These are phyloP conservation scores for Parastagonospora nodorum DNA, from an alignment of 2,329 filamentous ascomycete genomes.

Conservation along the genomic window DNA sequence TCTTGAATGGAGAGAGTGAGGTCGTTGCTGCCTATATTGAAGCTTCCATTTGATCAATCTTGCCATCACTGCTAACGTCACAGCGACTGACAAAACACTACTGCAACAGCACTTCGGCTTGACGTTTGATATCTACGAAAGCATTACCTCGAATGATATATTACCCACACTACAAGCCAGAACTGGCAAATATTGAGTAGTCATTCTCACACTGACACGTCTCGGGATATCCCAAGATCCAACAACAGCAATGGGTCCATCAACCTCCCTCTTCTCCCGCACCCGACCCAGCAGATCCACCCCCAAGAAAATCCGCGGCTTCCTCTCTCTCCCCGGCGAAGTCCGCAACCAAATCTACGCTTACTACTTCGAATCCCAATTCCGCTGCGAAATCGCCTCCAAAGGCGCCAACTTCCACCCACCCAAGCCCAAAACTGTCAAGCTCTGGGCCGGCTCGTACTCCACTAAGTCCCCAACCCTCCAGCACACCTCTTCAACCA, in stretches of 20 bases:
- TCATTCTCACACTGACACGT: neutral
- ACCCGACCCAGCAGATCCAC: constrained; percentile 5
- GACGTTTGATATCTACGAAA: neutral
- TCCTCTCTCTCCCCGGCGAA: constrained; percentile 54
- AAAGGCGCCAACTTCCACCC: constrained; percentile 11
- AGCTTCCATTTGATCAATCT: neutral
- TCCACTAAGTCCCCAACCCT: neutral
- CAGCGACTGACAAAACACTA: neutral
- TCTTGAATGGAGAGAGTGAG: neutral
- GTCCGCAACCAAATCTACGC: constrained; percentile 56
- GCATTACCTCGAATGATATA: neutral
- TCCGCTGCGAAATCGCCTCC: constrained; percentile 33
- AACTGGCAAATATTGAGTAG: neutral
- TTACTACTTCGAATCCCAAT: constrained; percentile 37
- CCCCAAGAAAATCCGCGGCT: constrained; percentile 27
- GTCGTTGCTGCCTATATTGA: neutral
- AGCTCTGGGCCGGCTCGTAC: constrained; percentile 12
- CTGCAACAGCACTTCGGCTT: neutral
- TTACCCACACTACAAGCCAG: neutral
- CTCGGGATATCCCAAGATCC: neutral
- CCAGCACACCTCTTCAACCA: neutral
- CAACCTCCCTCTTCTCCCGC: constrained; percentile 17
- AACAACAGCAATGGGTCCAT: constrained; percentile 11
- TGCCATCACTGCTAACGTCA: constrained; percentile 3
- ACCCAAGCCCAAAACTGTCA: constrained; percentile 13